phyloP scores from a whole-genome alignment of 345 rosid genomes.

The Salix viminalis region DNA sequence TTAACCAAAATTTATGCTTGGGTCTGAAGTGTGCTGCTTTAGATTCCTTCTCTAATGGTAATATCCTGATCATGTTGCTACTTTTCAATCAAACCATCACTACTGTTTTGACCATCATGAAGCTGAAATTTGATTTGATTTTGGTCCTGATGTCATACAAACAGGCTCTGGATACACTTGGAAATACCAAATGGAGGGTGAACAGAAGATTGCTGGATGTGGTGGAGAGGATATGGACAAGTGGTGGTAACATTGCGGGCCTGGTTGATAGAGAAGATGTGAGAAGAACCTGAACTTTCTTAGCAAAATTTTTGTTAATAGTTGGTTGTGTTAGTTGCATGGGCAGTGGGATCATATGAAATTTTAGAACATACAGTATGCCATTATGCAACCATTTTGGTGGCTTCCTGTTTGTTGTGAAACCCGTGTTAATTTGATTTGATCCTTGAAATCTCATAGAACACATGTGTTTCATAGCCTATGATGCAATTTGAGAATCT shows the following conservation, averaged over 20 bases:
- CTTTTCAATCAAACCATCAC: not conserved
- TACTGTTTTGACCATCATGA: not conserved
- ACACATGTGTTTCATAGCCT: not conserved
- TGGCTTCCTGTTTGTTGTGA: not conserved
- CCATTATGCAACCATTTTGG: not conserved
- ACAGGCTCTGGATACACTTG: constrained; percentile 34
- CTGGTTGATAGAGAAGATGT: constrained; percentile 31
- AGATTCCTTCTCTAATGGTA: not conserved
- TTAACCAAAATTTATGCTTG: not conserved
- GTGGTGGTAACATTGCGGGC: constrained; percentile 32
- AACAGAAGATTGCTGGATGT: constrained; percentile 28
- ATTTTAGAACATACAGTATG: not conserved
- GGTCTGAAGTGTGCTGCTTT: not conserved
- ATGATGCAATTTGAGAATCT: not conserved
- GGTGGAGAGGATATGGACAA: constrained; percentile 30
- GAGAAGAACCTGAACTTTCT: constrained; percentile 18
- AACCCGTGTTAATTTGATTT: not conserved
- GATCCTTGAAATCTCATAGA: not conserved
- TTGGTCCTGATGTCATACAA: not conserved
- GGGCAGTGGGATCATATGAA: not conserved
- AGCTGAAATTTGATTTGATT: not conserved
- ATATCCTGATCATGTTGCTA: not conserved
- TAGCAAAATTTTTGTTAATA: not conserved
- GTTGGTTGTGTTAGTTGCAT: not conserved
- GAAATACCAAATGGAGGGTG: constrained; percentile 37